Conservation (phyloP, 2,329 filamentous ascomycete species). For the Aspergillus clavatus region DNA sequence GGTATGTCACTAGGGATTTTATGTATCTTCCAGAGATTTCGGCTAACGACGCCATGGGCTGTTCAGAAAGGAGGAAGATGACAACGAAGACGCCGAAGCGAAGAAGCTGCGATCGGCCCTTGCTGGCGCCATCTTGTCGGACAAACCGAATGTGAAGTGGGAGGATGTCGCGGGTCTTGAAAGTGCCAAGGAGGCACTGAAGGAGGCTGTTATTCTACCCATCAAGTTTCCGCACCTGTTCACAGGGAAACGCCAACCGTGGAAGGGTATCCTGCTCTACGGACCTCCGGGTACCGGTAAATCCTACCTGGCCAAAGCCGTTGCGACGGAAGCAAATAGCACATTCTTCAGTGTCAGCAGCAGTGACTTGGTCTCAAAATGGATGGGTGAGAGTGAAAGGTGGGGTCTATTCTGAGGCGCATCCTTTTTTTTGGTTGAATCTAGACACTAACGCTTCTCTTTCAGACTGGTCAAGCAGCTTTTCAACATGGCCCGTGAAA, state of each 20-base stretch:
- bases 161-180: slow-evolving; percentile 96
- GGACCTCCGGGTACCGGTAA: slow-evolving; percentile 96
- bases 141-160: slow-evolving; percentile 96
- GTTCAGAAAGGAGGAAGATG: slow-evolving; percentile 51
- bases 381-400: slow-evolving; percentile 99
- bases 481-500: slow-evolving; percentile 96
- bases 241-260: slow-evolving; percentile 90
- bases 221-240: slow-evolving; percentile 99
- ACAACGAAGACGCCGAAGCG: slow-evolving; percentile 77
- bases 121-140: slow-evolving; percentile 84
- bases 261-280: slow-evolving; percentile 96
- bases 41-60: slow-evolving; percentile 6
- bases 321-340: slow-evolving; percentile 96
- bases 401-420: slow-evolving; percentile 39
- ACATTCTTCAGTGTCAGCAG: slow-evolving; percentile 99
- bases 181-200: slow-evolving; percentile 89
- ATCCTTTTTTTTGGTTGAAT: neutral
- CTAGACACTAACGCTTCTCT: slow-evolving; percentile 6
- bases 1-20: slow-evolving; percentile 37
- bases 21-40: slow-evolving; percentile 1
- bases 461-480: slow-evolving; percentile 85
- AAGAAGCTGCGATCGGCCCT: slow-evolving; percentile 93
- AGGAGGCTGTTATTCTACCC: slow-evolving; percentile 94
- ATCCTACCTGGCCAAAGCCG: slow-evolving; percentile 93
- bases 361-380: slow-evolving; percentile 96